Conservation (phyloP, 2,329 filamentous ascomycete genomes). For the Pyrenophora seminiperda region DNA sequence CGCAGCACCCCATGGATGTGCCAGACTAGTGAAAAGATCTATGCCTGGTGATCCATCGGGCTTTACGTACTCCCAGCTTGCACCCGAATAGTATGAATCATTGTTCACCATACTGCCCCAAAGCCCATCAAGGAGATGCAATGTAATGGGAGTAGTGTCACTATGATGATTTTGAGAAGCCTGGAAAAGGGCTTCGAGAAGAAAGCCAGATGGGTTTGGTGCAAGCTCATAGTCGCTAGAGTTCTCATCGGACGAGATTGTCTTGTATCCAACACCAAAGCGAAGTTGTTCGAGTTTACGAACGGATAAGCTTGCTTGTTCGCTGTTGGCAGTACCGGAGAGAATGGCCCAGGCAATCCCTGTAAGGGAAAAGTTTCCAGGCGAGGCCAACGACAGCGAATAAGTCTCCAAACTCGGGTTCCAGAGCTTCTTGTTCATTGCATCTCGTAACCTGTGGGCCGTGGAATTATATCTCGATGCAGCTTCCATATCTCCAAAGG, state of each 20-base stretch:
- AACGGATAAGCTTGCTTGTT: constrained; percentile 38
- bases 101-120: constrained; percentile 53
- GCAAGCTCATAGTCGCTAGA: constrained; percentile 24
- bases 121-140: constrained; percentile 45
- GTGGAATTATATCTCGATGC: not conserved
- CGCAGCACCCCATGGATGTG: constrained; percentile 54
- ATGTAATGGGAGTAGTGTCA: constrained; percentile 15
- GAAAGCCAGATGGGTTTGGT: constrained; percentile 55
- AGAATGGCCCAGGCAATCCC: constrained; percentile 44
- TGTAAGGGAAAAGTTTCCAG: constrained; percentile 42
- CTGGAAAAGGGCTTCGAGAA: constrained; percentile 47
- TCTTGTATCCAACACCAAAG: constrained; percentile 4
- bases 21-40: constrained; percentile 50
- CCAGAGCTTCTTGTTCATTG: constrained; percentile 36
- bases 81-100: constrained; percentile 45
- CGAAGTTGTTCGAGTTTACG: constrained; percentile 27
- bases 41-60: constrained; percentile 50
- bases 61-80: constrained; percentile 55
- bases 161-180: constrained; percentile 23
- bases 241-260: constrained; percentile 10
- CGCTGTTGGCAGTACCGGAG: constrained; percentile 41
- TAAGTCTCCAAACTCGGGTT: constrained; percentile 40
- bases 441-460: not conserved
- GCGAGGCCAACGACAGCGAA: constrained; percentile 30
- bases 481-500: not conserved